Evolutionary conservation across 208 protist genomes (phyloP).

Genomic region (Endotrypanum monterogeii): DNA sequence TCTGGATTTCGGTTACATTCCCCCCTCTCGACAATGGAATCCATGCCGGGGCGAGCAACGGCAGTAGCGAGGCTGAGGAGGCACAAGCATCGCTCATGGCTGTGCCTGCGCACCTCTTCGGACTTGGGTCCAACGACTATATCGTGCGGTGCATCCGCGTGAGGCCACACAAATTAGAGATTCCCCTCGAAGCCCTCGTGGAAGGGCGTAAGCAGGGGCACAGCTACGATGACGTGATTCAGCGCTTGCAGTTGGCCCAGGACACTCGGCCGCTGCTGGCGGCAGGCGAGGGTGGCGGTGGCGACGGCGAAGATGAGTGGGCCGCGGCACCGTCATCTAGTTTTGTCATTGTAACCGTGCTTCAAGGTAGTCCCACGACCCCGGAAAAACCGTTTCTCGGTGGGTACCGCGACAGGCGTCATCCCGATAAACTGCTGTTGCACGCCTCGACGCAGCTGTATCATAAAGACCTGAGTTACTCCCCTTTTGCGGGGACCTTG

Average conservation of each 20-base stretch:
- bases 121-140: constrained; percentile 40
- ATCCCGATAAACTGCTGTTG: constrained; percentile 71
- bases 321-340: not conserved
- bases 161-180: constrained; percentile 39
- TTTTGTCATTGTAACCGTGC: constrained; percentile 35
- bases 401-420: constrained; percentile 86
- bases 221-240: constrained; percentile 69
- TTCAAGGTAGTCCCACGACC: constrained; percentile 28
- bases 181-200: constrained; percentile 57
- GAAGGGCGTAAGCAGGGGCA: constrained; percentile 55
- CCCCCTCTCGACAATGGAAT: constrained; percentile 6
- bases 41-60: not conserved
- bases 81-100: constrained; percentile 13
- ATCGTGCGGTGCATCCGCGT: constrained; percentile 56
- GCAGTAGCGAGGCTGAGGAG: constrained; percentile 16
- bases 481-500: constrained; percentile 37
- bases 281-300: constrained; percentile 10
- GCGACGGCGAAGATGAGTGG: not conserved
- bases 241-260: constrained; percentile 31
- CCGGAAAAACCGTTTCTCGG: constrained; percentile 89
- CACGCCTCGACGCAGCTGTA: constrained; percentile 94
- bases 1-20: constrained; percentile 58
- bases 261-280: constrained; percentile 11
- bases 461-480: constrained; percentile 65
- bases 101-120: constrained; percentile 61